These are phyloP conservation scores for Keqinozyma sinolaborantium DNA, from an alignment of 1,139 yeast species.

Conservation along the genomic window DNA sequence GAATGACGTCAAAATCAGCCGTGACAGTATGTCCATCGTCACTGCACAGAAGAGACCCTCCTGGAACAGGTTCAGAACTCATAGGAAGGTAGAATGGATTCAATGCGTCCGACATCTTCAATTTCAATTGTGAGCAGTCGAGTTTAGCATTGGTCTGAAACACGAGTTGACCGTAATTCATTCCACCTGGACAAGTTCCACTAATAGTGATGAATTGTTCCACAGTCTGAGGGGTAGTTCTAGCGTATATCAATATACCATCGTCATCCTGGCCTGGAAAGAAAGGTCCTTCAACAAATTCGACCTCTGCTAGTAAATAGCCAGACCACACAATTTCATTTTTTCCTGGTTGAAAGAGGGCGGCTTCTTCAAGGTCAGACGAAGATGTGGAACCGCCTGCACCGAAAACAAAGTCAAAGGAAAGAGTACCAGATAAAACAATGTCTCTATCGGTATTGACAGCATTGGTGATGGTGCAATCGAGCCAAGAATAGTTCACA, in stretches of 20 bases:
- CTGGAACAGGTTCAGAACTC: slow-evolving; percentile 1
- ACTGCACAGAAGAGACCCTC: not conserved
- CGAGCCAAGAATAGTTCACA: slow-evolving; percentile 6
- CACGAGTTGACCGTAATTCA: slow-evolving; percentile 10
- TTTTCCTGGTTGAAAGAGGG: slow-evolving; percentile 3
- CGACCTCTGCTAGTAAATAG: not conserved
- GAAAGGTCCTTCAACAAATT: slow-evolving; percentile 11
- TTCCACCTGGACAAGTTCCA: slow-evolving; percentile 14
- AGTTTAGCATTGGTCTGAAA: slow-evolving; percentile 11
- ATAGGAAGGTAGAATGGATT: slow-evolving; percentile 16
- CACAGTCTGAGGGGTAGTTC: slow-evolving; percentile 14
- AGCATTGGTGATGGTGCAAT: slow-evolving; percentile 10
- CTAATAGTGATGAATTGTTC: slow-evolving; percentile 14
- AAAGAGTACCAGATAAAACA: slow-evolving; percentile 10
- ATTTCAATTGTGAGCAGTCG: slow-evolving; percentile 12
- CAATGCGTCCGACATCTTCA: slow-evolving; percentile 10
- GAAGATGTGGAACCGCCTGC: slow-evolving; percentile 16
- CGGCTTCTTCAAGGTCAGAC: slow-evolving; percentile 13
- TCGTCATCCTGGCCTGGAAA: slow-evolving; percentile 7
- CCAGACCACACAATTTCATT: not conserved
- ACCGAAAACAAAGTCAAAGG: slow-evolving; percentile 17
- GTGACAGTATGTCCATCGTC: slow-evolving; percentile 1
- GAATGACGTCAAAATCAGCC: slow-evolving; percentile 8
- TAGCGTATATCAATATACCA: slow-evolving; percentile 13
- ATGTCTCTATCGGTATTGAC: slow-evolving; percentile 3